Base-by-base conservation (phyloP, 2,329 filamentous ascomycete genomes). In the Pseudogymnoascus sp. region DNA sequence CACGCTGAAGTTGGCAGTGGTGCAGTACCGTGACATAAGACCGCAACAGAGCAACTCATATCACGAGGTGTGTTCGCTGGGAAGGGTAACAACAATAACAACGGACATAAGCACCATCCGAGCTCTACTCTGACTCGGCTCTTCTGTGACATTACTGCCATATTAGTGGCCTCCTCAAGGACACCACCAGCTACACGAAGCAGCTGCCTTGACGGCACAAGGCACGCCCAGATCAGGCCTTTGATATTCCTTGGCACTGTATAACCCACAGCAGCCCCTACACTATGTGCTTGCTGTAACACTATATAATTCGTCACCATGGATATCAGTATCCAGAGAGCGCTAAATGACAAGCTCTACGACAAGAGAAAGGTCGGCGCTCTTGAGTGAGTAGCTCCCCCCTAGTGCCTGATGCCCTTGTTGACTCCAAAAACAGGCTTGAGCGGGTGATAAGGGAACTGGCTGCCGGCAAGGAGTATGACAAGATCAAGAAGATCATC, bases 311-410 rank as follows among this genome's bases (percentile, higher is more conserved):
- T 60, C 28, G 35, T 61, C 65, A 68, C 64, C 70, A 97, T 97
- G 92, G 93, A 97, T 79, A 80, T 84, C 71, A 87, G 86, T 72
- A 90, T 97, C 73, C 91, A 95, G 76, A 90, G 93, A 69, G 83
- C 92, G 67, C 81, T 99, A 72, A 96, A 95, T 73, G 94, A 99
- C 78, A 99, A 97, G 83, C 87, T 97, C 72, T 99, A 99, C 75
- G 94, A 99, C 73, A 96, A 95, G 80, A 86, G 95, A 73, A 99
- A 99, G 76, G 87, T 91, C 71, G 94, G 94, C 66, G 94, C 95
- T 69, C 84, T 99, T 62, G 94, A 99, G 91, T 96, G 86, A 71
- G 88, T 50, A 12, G 47, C 30, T 18, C 33, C 28, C 43, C 15
- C 30, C 59, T 41, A 20, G 36, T 38, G 18, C 59, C 41, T 61